phyloP scores from a whole-genome alignment of 805 yeast genomes.

The Cephaloascus albidus region DNA sequence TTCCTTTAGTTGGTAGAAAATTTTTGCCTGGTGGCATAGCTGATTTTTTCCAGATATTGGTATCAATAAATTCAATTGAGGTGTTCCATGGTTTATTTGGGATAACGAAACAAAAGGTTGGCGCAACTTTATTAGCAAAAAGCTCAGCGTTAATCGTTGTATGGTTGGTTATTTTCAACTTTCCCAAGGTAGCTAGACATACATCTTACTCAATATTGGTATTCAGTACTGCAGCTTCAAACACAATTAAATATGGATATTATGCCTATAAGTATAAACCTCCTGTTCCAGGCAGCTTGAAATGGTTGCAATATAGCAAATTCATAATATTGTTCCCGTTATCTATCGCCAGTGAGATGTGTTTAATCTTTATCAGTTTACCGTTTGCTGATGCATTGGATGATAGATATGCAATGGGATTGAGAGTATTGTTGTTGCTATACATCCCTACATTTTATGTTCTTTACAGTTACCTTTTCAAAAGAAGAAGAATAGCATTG shows the following conservation, averaged over 20 bases:
- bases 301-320: constrained; percentile 23
- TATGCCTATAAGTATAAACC: constrained; percentile 26
- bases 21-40: constrained; percentile 69
- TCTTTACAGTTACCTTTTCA: neutral
- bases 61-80: constrained; percentile 21
- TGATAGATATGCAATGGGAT: neutral
- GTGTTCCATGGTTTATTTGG: constrained; percentile 6
- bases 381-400: constrained; percentile 11
- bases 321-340: constrained; percentile 25
- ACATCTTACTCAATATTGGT: constrained; percentile 28
- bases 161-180: constrained; percentile 30
- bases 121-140: constrained; percentile 16
- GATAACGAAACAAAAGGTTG: constrained; percentile 1
- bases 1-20: constrained; percentile 56
- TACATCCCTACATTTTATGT: neutral
- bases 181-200: constrained; percentile 31
- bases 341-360: constrained; percentile 22
- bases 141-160: constrained; percentile 25
- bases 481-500: neutral
- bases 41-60: constrained; percentile 42
- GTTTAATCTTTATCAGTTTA: constrained; percentile 23
- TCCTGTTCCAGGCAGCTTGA: constrained; percentile 21
- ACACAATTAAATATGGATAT: constrained; percentile 22
- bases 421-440: neutral
- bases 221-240: constrained; percentile 22